A percentile compares a stretch with the other conserved stretches of the same genome.
Conservation (phyloP, 306 rosid species). For the Vigna mungo region DNA sequence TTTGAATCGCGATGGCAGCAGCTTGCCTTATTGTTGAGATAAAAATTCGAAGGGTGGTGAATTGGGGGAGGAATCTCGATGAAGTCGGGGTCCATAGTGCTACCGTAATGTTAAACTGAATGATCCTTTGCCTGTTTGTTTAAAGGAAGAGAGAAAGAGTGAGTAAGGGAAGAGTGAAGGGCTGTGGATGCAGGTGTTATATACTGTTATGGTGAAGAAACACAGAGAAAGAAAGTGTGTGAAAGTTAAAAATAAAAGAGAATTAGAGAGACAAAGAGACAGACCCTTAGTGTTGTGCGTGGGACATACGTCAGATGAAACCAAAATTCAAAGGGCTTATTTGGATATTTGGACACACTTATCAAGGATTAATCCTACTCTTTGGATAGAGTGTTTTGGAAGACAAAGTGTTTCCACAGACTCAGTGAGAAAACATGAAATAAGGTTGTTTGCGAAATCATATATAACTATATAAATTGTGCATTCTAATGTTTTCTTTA, state of each 20-base stretch:
- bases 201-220: neutral
- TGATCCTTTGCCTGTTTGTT: conserved; percentile 32
- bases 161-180: conserved; percentile 3
- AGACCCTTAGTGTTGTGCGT: neutral
- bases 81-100: conserved; percentile 64
- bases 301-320: neutral
- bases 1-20: neutral
- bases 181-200: neutral
- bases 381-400: neutral
- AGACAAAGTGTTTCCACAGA: neutral
- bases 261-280: neutral
- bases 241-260: neutral
- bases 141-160: conserved; percentile 1
- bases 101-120: neutral
- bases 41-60: conserved; percentile 40
- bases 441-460: too few species aligned
- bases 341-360: neutral
- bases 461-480: too few species aligned
- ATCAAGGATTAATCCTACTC: neutral
- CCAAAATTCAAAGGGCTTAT: neutral
- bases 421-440: too few species aligned
- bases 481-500: too few species aligned
- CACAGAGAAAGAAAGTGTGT: neutral
- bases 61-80: conserved; percentile 62
- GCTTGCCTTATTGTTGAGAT: conserved; percentile 60